Evolutionary conservation across 2,329 filamentous ascomycete species (phyloP), one percentile per base, ranked within the genome.

Genomic region (Colletotrichum kahawae): DNA sequence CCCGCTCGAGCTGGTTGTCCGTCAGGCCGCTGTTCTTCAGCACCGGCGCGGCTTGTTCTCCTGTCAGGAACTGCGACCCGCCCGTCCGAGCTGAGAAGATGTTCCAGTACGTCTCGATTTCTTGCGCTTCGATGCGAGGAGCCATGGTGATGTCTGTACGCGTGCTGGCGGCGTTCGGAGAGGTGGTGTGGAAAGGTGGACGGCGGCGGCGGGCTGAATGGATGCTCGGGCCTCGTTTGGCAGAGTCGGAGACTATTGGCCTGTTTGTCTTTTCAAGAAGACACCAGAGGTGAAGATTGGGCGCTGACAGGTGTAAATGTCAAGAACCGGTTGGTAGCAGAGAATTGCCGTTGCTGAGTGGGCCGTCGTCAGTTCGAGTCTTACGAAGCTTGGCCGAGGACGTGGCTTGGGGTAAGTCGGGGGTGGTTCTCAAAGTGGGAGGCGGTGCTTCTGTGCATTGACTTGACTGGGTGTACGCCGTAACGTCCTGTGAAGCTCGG

Each of bases 1-100:
- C 95, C 80, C 93, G 92, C 87, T 98, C 97, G n/a, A 99, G 93
- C 87, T 99, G 96, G 81, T 90, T 89, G 81, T 92, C 90, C 71
- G 89, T 88, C 77, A 92, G 84, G 14, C 90, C 90, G 78, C 90
- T 92, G 85, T 92, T 92, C 84, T 92, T 92, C 68, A 92, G 87
- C 56, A 92, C 89, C 14, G 90, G 90, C 64, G 90, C 90, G 29
- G 90, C 90, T 80, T 91, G 89, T 80, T 92, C 90, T 81, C 90
- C 90, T 9, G 90, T 92, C 33, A 92, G 84, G 79, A 85, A 91
- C 82, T 92, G 88, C 77, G 88, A 89, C 78, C 90, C 90, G 81
- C 90, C 90, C 62, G 90, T 92, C 77, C 90, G 85, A 38, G 89
- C 85, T 69, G 89, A 84, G 82, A 92, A 92, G 83, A 92, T 92